phyloP scores from a whole-genome alignment of 805 yeast genomes.

The Candida gorgasii region DNA sequence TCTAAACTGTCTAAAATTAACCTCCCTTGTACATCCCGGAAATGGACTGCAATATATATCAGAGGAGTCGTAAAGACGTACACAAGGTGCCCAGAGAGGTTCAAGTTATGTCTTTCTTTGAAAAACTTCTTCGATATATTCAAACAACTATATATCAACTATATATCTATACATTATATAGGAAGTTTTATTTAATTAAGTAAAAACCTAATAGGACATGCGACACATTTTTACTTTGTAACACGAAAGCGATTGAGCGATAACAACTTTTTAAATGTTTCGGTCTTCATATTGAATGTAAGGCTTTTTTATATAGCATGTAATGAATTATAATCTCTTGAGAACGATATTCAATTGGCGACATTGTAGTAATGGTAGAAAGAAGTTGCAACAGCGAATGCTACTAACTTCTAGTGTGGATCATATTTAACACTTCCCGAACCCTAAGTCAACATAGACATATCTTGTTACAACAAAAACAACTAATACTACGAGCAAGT shows the following conservation, averaged over 20 bases:
- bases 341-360: constrained; percentile 2
- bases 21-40: no score
- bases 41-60: no score
- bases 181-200: neutral
- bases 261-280: constrained; percentile 1
- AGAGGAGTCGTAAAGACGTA: no score
- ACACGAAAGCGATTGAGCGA: constrained; percentile 1
- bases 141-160: neutral
- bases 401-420: neutral
- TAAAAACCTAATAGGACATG: neutral
- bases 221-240: constrained; percentile 5
- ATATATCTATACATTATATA: neutral
- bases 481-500: constrained; percentile 1
- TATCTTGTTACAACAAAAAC: constrained; percentile 1
- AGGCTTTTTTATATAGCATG: constrained; percentile 6
- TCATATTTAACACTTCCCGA: neutral
- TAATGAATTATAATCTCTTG: constrained; percentile 2
- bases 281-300: constrained; percentile 1
- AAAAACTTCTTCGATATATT: neutral
- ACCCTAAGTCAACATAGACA: neutral
- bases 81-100: neutral
- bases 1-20: no score
- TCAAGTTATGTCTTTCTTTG: neutral
- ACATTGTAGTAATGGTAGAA: neutral
- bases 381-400: neutral